These are phyloP conservation scores for Phellinidium pouzarii DNA, from an alignment of 1,284 basidiomycete genomes.

Conservation along the genomic window DNA sequence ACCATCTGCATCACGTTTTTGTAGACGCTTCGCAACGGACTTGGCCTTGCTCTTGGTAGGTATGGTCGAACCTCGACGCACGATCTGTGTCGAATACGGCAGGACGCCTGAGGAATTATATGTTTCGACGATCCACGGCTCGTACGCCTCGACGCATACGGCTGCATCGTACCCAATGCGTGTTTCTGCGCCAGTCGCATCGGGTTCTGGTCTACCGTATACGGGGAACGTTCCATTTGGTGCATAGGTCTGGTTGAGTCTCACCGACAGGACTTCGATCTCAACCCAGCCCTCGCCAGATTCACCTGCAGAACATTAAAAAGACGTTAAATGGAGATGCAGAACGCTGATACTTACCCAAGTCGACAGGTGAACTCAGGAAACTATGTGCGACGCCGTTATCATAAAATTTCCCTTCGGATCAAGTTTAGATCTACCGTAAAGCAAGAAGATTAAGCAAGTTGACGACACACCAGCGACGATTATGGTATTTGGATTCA, in stretches of 20 bases:
- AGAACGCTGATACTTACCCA: not conserved
- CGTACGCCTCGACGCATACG: slow-evolving; percentile 12
- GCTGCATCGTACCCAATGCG: slow-evolving; percentile 8
- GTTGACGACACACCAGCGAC: slow-evolving; percentile 21
- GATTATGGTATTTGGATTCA: slow-evolving; percentile 26
- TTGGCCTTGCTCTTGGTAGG: not conserved
- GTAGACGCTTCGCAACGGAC: not conserved
- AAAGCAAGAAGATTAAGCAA: too few species aligned
- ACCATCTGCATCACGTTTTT: not conserved
- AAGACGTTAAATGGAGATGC: not conserved
- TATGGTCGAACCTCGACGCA: not conserved
- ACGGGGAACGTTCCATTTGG: slow-evolving; percentile 9
- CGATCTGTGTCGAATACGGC: slow-evolving; percentile 2
- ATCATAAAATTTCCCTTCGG: not conserved
- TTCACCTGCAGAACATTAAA: not conserved
- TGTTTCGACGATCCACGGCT: slow-evolving; percentile 9
- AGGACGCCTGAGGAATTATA: slow-evolving; percentile 4
- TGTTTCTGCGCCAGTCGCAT: not conserved
- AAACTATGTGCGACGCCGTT: slow-evolving; percentile 13
- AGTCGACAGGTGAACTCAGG: not conserved
- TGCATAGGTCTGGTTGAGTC: slow-evolving; percentile 9
- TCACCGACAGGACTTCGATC: slow-evolving; percentile 4
- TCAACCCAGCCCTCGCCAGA: slow-evolving; percentile 4
- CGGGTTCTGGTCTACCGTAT: not conserved
- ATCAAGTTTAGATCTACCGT: not conserved